Evolutionary conservation across 306 rosid genomes (phyloP).

Genomic region (Prunus salicina): DNA sequence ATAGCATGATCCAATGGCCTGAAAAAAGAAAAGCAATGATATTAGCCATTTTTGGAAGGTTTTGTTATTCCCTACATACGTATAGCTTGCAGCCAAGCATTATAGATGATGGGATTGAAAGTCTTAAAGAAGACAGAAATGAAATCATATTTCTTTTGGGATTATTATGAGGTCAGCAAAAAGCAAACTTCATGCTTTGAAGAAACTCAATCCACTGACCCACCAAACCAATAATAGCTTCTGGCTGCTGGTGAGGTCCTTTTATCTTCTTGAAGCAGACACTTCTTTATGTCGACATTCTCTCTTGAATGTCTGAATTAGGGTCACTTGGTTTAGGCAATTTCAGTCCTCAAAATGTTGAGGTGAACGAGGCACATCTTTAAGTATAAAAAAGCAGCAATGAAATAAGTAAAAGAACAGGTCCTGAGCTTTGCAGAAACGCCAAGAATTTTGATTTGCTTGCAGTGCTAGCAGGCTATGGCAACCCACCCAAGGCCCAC

Average conservation of each 20-base stretch:
- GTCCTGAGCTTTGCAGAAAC: too few relatives aligned
- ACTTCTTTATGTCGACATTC: constrained; percentile 13
- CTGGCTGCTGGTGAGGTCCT: background rate
- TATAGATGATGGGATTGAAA: background rate
- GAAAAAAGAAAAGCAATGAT: too few relatives aligned
- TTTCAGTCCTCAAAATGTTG: too few relatives aligned
- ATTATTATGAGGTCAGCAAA: constrained; percentile 4
- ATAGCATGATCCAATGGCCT: background rate
- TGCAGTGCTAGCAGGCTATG: too few relatives aligned
- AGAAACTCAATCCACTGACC: constrained; percentile 9
- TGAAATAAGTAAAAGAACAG: too few relatives aligned
- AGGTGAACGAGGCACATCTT: too few relatives aligned
- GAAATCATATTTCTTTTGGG: background rate
- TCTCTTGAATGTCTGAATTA: constrained; percentile 1
- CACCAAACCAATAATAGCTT: background rate
- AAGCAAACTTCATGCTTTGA: constrained; percentile 8
- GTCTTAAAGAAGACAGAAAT: background rate
- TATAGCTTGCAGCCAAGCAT: background rate
- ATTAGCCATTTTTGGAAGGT: background rate
- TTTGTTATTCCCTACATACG: background rate
- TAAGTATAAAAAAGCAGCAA: too few relatives aligned
- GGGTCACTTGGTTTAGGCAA: background rate
- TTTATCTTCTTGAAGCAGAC: constrained; percentile 19
- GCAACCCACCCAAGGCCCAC: too few relatives aligned
- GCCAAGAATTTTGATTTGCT: too few relatives aligned